phyloP scores from a whole-genome alignment of 345 rosid genomes.

The Psidium guajava region DNA sequence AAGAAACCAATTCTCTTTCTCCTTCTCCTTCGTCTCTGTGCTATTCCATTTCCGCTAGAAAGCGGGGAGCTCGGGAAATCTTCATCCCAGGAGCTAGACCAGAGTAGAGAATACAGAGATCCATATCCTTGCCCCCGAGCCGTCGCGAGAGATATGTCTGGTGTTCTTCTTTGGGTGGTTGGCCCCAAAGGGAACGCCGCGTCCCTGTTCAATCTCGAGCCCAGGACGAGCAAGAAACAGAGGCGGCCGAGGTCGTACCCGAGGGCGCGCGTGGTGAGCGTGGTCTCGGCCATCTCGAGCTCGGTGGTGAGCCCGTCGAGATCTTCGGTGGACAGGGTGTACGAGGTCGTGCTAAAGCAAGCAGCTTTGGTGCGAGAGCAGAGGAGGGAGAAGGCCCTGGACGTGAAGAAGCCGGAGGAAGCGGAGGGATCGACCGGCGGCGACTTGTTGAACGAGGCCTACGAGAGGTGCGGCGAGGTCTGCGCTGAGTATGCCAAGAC shows the following conservation, averaged over 20 bases:
- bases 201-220: constrained; percentile 6
- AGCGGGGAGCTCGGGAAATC: not conserved
- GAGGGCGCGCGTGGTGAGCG: not conserved
- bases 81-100: not conserved
- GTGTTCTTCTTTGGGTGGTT: constrained; percentile 30
- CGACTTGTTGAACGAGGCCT: constrained; percentile 34
- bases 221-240: not conserved
- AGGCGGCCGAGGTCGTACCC: not conserved
- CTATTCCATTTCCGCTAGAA: not conserved
- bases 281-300: constrained; percentile 16
- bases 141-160: constrained; percentile 8
- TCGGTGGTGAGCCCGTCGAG: constrained; percentile 19
- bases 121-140: not conserved
- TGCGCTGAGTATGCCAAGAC: constrained; percentile 56
- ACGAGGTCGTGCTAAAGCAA: constrained; percentile 42
- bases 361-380: constrained; percentile 37
- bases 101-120: not conserved
- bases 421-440: constrained; percentile 9
- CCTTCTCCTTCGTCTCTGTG: not conserved
- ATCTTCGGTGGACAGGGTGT: constrained; percentile 39
- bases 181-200: constrained; percentile 29
- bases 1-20: not conserved
- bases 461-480: constrained; percentile 45
- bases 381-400: constrained; percentile 1
- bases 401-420: constrained; percentile 2